Evolutionary conservation across 371 early-diverging fungal genomes (phyloP), one percentile per base, ranked within the genome.

Genomic region (Apophysomyces trapeziformis): DNA sequence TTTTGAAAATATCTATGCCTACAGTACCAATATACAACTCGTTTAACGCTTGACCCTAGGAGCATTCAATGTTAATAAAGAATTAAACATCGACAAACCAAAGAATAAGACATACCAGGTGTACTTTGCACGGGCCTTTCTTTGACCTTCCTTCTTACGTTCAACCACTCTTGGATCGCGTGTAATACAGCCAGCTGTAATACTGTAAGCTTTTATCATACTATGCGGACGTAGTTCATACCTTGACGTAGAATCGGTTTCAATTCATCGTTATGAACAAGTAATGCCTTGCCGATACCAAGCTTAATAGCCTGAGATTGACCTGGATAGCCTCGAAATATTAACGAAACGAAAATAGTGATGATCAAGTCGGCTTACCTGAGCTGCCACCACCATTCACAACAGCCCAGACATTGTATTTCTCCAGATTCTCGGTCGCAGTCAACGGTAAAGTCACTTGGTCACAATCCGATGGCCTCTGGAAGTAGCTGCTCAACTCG

Each of bases 71-170:
- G 35, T 13, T 38, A 63, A 41, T n/a, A 64, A n/a, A 56, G 39
- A 63, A 26, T 26, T 26, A 26, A n/a, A 41, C 12, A 57, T 14
- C 32, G 41, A 58, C 4, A 41, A 21, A n/a, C 26, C 6, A 26
- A 60, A 4, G 38, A 13, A 43, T 7, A 59, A 32, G 26, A 64
- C 68, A 16, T 72, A 72, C 98, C 98, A 98, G 47, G 95, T 93
- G 84, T 92, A 93, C 83, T 91, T 92, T 83, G 95, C 95, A 76
- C 99, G 87, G 41, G 98, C 96, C 84, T 92, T 93, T 58, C 93
- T 93, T 75, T 94, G 95, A 72, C 96, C 96, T 57, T 96, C 92
- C 92, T 99, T 99, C 84, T 99, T 99, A 74, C 98, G 89, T 84
- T 99, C 99, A 41, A 96, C 96, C 60, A 87, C 90, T 73, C 98